Base-by-base conservation (phyloP, 1,139 yeast genomes). In the Diutina ranongensis region DNA sequence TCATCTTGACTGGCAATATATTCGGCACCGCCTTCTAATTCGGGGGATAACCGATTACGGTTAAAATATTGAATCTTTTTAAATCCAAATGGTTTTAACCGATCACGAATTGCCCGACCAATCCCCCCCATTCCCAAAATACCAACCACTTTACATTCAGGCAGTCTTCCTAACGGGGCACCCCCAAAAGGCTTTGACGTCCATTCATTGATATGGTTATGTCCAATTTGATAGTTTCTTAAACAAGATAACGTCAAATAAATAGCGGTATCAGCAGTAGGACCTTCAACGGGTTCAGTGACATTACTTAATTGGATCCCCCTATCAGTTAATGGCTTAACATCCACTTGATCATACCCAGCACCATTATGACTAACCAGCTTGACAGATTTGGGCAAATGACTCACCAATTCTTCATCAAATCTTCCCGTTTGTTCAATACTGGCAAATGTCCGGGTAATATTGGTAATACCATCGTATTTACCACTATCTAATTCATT, bases 271-370 rank as follows among this genome's bases (percentile, higher is more conserved):
- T 48, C 46, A 1, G 95, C 95, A 13, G 95, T 87, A 13, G 94
- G 84, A 8, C 74, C 76, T 53, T 83, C 88, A 16, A 52, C 55
- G 12, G 55, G 54, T 3, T 46, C 45, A n/a, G 55, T 51, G 35
- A 52, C 47, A 46, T 52, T 52, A 45, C 53, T 50, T 21, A 52
- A 48, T 45, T 51, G 55, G 46, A 52, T 52, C 27, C 72, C 72
- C 38, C 67, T 62, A 16, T 61, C 63, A 13, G 73, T 65, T 53
- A 74, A 70, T 16, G 76, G 71, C 20, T 63, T 66, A 2, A 78
- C 76, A 54, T 82, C 87, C 42, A 83, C 68, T 60, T 82, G 89
- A 59, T 92, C 97, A 61, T 92, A 92, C 4, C 98, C 97, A 1
- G 98, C 98, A 47, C 97, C 97, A 54, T 77, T 72, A 62, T 87